Evolutionary conservation across 228 moss, liverwort and hornwort species (phyloP).

Genomic region (Sphagnum magellanicum): DNA sequence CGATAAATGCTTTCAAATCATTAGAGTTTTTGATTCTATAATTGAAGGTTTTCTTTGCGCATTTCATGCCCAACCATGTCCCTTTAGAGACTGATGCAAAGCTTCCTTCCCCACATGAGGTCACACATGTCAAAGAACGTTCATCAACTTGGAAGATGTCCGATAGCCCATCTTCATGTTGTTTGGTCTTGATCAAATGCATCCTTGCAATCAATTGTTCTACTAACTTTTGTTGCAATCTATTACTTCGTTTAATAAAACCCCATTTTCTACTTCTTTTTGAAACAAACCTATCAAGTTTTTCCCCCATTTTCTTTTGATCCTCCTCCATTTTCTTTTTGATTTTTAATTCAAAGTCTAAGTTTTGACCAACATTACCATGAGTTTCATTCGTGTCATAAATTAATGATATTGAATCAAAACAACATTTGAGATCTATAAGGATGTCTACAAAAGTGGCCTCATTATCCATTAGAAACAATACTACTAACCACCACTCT

Average conservation of each 20-base stretch:
- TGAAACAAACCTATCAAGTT: neutral
- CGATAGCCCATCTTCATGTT: too few species aligned
- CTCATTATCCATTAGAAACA: constrained; percentile 17
- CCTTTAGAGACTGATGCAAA: too few species aligned
- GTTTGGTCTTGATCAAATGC: too few species aligned
- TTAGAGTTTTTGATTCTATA: constrained; percentile 15
- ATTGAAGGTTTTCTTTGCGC: neutral
- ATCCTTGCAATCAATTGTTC: too few species aligned
- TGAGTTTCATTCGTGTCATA: neutral
- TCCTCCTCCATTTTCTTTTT: neutral
- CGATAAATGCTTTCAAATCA: neutral
- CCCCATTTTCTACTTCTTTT: neutral
- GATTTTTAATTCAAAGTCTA: too few species aligned
- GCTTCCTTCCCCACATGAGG: too few species aligned
- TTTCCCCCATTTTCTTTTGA: neutral
- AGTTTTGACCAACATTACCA: too few species aligned
- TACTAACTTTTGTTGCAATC: too few species aligned
- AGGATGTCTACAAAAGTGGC: constrained; percentile 24
- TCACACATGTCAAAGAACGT: too few species aligned
- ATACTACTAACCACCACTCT: constrained; percentile 23
- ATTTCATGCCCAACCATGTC: too few species aligned
- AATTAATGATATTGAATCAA: constrained; percentile 5
- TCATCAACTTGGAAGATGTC: too few species aligned
- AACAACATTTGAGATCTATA: constrained; percentile 18
- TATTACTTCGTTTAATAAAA: too few species aligned